Evolutionary conservation across 164 flowering plant genomes (phyloP).

Genomic region (Cinnamomum micranthum): DNA sequence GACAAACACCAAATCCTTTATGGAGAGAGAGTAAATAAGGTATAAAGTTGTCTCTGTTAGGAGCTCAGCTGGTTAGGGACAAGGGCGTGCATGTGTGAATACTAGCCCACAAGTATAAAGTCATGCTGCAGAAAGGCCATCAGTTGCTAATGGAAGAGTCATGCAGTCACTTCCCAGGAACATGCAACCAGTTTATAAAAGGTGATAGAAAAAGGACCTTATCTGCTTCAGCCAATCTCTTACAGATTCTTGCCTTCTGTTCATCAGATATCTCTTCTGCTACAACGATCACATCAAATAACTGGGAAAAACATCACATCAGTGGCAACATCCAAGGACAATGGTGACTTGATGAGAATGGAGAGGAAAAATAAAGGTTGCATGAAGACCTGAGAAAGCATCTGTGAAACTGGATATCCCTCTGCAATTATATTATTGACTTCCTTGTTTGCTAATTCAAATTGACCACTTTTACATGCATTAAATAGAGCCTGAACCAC

Average conservation of each 20-base stretch:
- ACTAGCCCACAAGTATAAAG: background rate
- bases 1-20: background rate
- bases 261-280: conserved; percentile 80
- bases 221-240: conserved; percentile 74
- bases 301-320: conserved; percentile 6
- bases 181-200: background rate
- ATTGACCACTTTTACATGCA: conserved; percentile 81
- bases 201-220: conserved; percentile 48
- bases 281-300: conserved; percentile 70
- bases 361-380: background rate
- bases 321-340: background rate
- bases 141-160: background rate
- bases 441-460: conserved; percentile 80
- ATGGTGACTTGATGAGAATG: background rate
- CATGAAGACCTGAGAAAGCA: conserved; percentile 77
- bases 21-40: background rate
- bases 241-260: conserved; percentile 88
- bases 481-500: conserved; percentile 54
- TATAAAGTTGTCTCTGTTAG: background rate
- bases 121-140: background rate
- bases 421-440: conserved; percentile 76
- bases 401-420: conserved; percentile 93
- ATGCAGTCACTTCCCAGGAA: background rate
- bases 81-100: background rate
- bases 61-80: background rate